Evolutionary conservation across 306 rosid genomes (phyloP), one percentile per base, ranked within the genome.

Genomic region (Cicer cuneatum): DNA sequence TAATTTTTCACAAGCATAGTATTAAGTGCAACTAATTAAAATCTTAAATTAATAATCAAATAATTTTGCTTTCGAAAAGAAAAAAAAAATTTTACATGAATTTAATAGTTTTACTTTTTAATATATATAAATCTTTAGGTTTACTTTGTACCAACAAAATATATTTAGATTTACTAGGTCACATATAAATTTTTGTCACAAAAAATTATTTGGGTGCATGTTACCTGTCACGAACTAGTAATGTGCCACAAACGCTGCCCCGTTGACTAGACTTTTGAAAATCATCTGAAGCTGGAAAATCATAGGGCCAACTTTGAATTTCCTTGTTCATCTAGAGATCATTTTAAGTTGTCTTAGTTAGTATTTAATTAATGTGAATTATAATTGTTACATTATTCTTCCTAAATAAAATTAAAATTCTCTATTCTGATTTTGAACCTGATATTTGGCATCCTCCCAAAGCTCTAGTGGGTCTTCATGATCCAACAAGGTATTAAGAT

Each of bases 401-500:
- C n/a, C 7, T 37, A 24, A 58, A 14, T 37, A 18, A 59, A 59
- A 64, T 51, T 2, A 29, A 75, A 75, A n/a, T 10, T 8, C 4
- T 10, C 24, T 2, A 2, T 18, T 8, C 2, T 74, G n/a, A 45
- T 65, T 35, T 4, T 45, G 41, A 71, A 94, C 97, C 98, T 94
- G 93, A n/a, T 59, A 0, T 70, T 88, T 90, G 9, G 98, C 96
- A 46, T 94, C 89, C 42, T 90, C 89, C 96, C 98, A 94, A 1
- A 91, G 86, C 37, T 0, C 35, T 7, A 79, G 71, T 0, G 86
- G 81, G 65, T 82, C 80, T 1, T 69, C 65, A 51, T 18, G 71
- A 68, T 75, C 67, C 74, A 21, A 64, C 49, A 40, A 70, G 46
- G 85, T 77, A 73, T 94, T 94, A 2, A 91, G 83, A 69, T 90